phyloP scores from a whole-genome alignment of 2,329 filamentous ascomycete genomes.

The Cladosporium sp. region DNA sequence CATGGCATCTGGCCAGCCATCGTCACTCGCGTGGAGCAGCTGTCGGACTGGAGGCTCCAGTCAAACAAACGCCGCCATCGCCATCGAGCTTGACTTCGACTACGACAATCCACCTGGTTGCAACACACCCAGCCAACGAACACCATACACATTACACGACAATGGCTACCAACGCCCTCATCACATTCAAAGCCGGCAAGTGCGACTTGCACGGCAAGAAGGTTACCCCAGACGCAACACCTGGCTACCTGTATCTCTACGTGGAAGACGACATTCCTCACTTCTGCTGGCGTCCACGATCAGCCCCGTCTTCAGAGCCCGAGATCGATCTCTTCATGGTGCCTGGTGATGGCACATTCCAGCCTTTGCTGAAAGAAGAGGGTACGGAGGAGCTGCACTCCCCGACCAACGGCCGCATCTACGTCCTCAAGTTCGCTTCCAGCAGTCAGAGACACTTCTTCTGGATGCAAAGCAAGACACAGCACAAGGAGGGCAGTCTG shows the following conservation, averaged over 20 bases:
- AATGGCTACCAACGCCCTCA: constrained; percentile 82
- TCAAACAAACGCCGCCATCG: constrained; percentile 3
- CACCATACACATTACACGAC: constrained; percentile 22
- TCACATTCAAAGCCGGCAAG: constrained; percentile 93
- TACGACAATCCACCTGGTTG: neutral
- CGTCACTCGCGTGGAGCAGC: neutral
- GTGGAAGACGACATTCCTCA: constrained; percentile 90
- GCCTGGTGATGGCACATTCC: constrained; percentile 80
- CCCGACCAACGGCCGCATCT: constrained; percentile 78
- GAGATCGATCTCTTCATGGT: constrained; percentile 93
- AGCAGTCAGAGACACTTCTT: constrained; percentile 90
- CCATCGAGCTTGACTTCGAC: neutral
- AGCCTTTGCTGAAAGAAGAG: constrained; percentile 47
- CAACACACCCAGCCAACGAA: neutral
- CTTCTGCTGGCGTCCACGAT: constrained; percentile 93
- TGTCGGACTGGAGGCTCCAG: no score
- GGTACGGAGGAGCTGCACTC: constrained; percentile 58
- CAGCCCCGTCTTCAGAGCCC: constrained; percentile 64
- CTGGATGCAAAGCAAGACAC: constrained; percentile 90
- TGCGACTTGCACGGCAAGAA: constrained; percentile 63
- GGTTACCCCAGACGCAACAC: constrained; percentile 67
- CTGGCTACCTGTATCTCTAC: constrained; percentile 90
- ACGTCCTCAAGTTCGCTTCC: constrained; percentile 87
- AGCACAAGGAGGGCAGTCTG: constrained; percentile 64
- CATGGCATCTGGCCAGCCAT: neutral